These are phyloP conservation scores for Paragyromitra xinjiangensis DNA, from an alignment of 495 filamentous ascomycete genomes.

Conservation along the genomic window DNA sequence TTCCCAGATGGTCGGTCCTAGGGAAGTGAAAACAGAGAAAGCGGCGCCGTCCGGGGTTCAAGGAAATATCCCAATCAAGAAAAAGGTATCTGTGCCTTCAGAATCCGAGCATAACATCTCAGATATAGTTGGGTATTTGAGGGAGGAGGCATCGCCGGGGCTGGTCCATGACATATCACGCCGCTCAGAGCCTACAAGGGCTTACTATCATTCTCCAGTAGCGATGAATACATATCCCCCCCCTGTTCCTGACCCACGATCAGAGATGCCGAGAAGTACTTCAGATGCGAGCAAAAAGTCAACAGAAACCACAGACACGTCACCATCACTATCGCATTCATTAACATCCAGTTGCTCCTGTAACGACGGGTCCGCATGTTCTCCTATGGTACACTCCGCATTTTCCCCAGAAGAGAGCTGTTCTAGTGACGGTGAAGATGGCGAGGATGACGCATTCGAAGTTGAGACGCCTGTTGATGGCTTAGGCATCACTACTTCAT, in stretches of 20 bases:
- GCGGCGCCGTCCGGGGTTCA: not conserved
- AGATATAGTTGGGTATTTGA: slow-evolving; percentile 52
- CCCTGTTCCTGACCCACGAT: slow-evolving; percentile 13
- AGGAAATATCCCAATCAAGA: slow-evolving; percentile 25
- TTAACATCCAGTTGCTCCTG: slow-evolving; percentile 47
- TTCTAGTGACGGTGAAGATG: slow-evolving; percentile 42
- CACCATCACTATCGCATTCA: slow-evolving; percentile 43
- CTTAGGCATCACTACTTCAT: slow-evolving; percentile 46
- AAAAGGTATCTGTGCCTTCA: slow-evolving; percentile 49
- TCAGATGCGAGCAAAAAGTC: slow-evolving; percentile 46
- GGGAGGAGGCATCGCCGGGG: slow-evolving; percentile 45
- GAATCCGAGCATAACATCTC: slow-evolving; percentile 39
- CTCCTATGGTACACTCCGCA: slow-evolving; percentile 44
- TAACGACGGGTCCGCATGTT: slow-evolving; percentile 39
- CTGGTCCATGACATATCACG: slow-evolving; percentile 29
- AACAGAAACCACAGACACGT: slow-evolving; percentile 42
- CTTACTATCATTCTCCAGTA: slow-evolving; percentile 54
- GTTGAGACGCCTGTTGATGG: slow-evolving; percentile 50
- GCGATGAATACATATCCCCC: slow-evolving; percentile 24
- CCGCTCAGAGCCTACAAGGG: slow-evolving; percentile 46
- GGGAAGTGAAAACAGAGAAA: slow-evolving; percentile 1
- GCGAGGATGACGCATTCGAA: slow-evolving; percentile 45
- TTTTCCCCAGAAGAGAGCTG: slow-evolving; percentile 49
- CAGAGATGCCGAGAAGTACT: slow-evolving; percentile 45
- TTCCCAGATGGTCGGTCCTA: slow-evolving; percentile 8